Evolutionary conservation across 164 flowering plant genomes (phyloP), one percentile per base, ranked within the genome.

Genomic region (Tetracentron sinense): DNA sequence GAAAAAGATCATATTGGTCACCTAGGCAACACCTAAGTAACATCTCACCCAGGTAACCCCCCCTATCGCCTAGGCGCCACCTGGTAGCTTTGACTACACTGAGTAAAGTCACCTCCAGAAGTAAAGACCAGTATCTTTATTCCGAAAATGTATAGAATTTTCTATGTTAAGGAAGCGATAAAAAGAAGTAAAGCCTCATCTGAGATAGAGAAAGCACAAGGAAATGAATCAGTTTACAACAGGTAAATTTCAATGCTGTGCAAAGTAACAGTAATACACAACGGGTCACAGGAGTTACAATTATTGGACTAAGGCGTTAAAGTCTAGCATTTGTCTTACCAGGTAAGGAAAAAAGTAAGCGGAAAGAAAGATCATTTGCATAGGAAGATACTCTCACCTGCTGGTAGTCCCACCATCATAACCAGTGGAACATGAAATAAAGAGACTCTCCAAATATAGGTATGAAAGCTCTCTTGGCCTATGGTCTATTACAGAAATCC

Each of bases 401-500:
- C 82, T 89, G 31, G 96, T 84, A 19, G 79, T 81, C 58, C 97
- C 97, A 58, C 85, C 81, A 76, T 86, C 96, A 74, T 83, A 91
- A 38, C 99, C 96, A 65, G 93, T 83, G 14, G 88, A 85, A 79
- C 85, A 94, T 68, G 96, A 86, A 50, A 88, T 59, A 71, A 77
- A 88, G 20, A 94, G 91, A 56, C 87, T 83, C 72, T 94, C 96
- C 75, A 94, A 64, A 68, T 89, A 86, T 55, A 94, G 60, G 72
- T 86, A 94, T 51, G 78, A 81, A 31, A 91, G 81, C 77, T 94
- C 99, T 68, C 83, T 89, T 61, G 99, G 99, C 57, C 78, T 79
- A 58, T 89, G 97, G 79, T 94, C 97, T 29, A 89, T 73, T 55
- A 94, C 59, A 66, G 97, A 94, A 71, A 94, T 33, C 42, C 97